Percentiles rank a stretch among this genome's conserved stretches.
Conservation (phyloP, 1,139 yeast genomes). For the Nakaseomyces nivariensis region DNA sequence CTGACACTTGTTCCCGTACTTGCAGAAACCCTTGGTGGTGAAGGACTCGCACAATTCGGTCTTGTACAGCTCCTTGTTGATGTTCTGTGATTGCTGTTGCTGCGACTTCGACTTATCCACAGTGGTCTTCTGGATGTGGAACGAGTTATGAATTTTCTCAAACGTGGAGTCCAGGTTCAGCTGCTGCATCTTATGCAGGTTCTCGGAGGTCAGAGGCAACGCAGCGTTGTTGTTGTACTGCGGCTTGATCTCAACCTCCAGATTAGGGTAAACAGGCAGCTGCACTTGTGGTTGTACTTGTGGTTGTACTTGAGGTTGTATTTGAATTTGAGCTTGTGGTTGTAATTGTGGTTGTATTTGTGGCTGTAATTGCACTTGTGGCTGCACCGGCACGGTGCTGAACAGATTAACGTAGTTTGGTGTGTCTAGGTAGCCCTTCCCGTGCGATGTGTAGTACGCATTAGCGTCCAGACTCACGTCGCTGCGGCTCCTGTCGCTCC, state of each 20-base stretch:
- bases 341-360: constrained; percentile 2
- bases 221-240: constrained; percentile 12
- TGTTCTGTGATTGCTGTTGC: constrained; percentile 15
- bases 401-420: neutral
- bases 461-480: neutral
- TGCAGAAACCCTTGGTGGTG: constrained; percentile 65
- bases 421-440: neutral
- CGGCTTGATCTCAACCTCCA: constrained; percentile 20
- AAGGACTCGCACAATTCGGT: constrained; percentile 83
- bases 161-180: constrained; percentile 2
- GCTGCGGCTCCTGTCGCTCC: neutral
- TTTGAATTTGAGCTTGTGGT: neutral
- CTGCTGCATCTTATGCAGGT: constrained; percentile 13
- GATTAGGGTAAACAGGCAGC: neutral
- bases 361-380: neutral
- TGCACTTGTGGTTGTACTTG: neutral
- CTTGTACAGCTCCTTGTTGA: constrained; percentile 71
- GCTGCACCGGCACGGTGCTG: neutral
- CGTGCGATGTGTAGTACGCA: neutral
- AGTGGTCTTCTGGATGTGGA: constrained; percentile 10
- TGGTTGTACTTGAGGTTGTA: neutral
- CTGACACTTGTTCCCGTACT: constrained; percentile 86
- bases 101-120: constrained; percentile 2
- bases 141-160: constrained; percentile 2
- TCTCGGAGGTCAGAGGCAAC: constrained; percentile 19